Conservation (phyloP, 805 yeast species). For the Saturnispora sekii region DNA sequence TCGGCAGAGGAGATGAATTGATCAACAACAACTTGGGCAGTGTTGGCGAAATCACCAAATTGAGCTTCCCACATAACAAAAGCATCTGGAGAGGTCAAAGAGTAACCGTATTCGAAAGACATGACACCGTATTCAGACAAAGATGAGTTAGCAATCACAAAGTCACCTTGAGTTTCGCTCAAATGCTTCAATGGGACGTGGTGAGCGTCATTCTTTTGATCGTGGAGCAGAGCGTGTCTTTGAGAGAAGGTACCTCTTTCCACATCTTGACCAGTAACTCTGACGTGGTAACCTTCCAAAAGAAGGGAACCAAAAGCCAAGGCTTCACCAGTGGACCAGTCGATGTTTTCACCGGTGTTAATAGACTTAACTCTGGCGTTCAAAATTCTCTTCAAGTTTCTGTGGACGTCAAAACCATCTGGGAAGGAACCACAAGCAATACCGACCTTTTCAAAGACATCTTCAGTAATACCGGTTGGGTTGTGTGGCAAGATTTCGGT, state of each 20-base stretch:
- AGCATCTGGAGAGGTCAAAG: conserved; percentile 94
- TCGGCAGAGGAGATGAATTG: conserved; percentile 97
- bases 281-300: conserved; percentile 89
- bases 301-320: conserved; percentile 91
- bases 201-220: conserved; percentile 76
- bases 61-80: conserved; percentile 99
- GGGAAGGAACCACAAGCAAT: conserved; percentile 75
- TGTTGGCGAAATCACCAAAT: conserved; percentile 99
- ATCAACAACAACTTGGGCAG: conserved; percentile 95
- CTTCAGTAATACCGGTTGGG: conserved; percentile 83
- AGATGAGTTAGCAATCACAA: conserved; percentile 86
- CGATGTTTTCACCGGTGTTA: conserved; percentile 87
- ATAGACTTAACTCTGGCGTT: conserved; percentile 72
- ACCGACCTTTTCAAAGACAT: conserved; percentile 70
- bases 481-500: conserved; percentile 91
- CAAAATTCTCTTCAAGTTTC: conserved; percentile 91
- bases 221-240: conserved; percentile 97
- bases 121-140: conserved; percentile 97
- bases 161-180: conserved; percentile 73
- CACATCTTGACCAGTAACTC: conserved; percentile 98
- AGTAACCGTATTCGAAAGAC: conserved; percentile 99
- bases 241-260: conserved; percentile 99
- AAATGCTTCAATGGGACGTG: conserved; percentile 81
- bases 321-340: conserved; percentile 99
- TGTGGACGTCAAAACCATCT: conserved; percentile 78